Evolutionary conservation across 1,139 yeast species (phyloP).

Genomic region (Magnusiomyces suaveolens): DNA sequence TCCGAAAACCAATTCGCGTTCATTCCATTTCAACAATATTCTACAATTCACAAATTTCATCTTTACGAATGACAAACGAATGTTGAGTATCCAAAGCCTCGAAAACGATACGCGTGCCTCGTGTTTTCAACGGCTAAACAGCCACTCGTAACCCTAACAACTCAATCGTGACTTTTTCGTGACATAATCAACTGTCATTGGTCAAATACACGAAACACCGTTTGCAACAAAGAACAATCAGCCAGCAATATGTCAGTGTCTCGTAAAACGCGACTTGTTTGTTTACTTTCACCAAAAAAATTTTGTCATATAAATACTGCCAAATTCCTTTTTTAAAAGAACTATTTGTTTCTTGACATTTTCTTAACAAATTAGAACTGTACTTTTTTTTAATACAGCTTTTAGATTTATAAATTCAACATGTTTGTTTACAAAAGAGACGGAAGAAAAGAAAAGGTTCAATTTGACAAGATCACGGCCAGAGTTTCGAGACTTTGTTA

Average conservation of each 20-base stretch:
- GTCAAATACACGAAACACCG: not conserved
- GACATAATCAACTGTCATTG: not conserved
- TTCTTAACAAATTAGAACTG: no score
- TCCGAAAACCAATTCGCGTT: no score
- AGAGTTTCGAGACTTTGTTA: constrained; percentile 46
- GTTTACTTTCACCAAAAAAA: not conserved
- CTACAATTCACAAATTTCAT: no score
- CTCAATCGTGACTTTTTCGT: not conserved
- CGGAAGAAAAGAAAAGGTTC: constrained; percentile 68
- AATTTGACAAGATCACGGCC: constrained; percentile 52
- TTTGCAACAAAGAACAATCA: not conserved
- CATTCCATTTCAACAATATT: no score
- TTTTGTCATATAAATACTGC: no score
- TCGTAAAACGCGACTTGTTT: not conserved
- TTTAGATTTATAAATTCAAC: not conserved
- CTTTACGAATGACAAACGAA: no score
- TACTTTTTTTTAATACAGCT: not conserved
- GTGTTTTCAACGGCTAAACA: no score
- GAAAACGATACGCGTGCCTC: no score
- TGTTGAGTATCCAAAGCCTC: no score
- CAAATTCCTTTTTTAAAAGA: no score
- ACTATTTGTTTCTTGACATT: no score
- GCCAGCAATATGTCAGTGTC: not conserved
- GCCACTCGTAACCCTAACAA: not conserved
- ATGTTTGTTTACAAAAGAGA: constrained; percentile 38